Evolutionary conservation across 2,329 filamentous ascomycete genomes (phyloP), one percentile per base, ranked within the genome.

Genomic region (Aspergillus felis): DNA sequence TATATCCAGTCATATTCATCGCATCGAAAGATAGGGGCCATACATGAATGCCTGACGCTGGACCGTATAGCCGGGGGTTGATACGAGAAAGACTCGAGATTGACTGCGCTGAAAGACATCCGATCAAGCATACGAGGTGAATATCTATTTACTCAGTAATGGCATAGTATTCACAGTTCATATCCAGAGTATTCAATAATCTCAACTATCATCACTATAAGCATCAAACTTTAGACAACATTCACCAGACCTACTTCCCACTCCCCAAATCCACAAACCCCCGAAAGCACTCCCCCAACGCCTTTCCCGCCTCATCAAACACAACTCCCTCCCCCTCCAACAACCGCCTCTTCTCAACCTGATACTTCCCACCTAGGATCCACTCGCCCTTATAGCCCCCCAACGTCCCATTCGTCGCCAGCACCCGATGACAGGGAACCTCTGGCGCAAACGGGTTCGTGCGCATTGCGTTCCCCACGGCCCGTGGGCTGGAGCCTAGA

Each of bases 361-460:
- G 72, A 54, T 67, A 69, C 29, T 70, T 73, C 46, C 66, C 66
- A 57, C 79, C 63, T 56, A 79, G 59, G 56, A 70, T 70, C 48
- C 70, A 72, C 65, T 35, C 71, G 14, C 81, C 81, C 41, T 78
- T 76, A 64, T 83, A 84, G 10, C 81, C 81, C 17, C 81, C 80
- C 22, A 84, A 68, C 6, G 69, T 79, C 12, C 89, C 87, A 53
- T 87, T 87, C 44, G 85, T 87, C 5, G 89, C 89, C 50, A 95
- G 83, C 24, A 93, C 88, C 9, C 91, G 83, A 73, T 95, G 91
- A 64, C 91, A 95, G 1, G 91, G 91, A 4, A 93, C 88, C 35
- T 84, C 82, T 0, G 91, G 91, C 14, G 91, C 91, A 66, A 93
- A 95, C 0, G 91, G 91, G 70, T 96, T 96, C 38, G 76, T 79